Evolutionary conservation across 129 eudicot genomes (phyloP).

Genomic region (Mikania micrantha): DNA sequence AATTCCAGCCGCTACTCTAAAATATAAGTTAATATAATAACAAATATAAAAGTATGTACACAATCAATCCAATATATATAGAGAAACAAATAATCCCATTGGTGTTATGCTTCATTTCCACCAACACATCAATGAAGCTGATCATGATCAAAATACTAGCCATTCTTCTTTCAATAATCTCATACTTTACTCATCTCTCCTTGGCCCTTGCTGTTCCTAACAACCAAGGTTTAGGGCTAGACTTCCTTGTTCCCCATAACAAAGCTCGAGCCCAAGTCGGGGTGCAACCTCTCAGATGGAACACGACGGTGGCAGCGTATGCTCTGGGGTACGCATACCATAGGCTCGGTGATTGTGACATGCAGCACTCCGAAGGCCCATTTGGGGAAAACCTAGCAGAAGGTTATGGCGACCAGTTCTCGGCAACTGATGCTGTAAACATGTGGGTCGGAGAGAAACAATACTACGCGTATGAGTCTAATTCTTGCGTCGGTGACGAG

Average conservation of each 20-base stretch:
- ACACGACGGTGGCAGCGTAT: conserved; percentile 40
- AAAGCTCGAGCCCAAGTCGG: conserved; percentile 50
- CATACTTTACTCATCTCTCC: neutral
- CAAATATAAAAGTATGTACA: neutral
- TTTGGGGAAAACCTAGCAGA: conserved; percentile 65
- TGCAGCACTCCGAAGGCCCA: conserved; percentile 35
- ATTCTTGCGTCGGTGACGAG: conserved; percentile 42
- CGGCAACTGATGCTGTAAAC: conserved; percentile 39
- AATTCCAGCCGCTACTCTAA: no score
- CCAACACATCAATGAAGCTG: conserved; percentile 18
- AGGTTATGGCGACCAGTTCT: conserved; percentile 40
- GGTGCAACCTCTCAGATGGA: conserved; percentile 57
- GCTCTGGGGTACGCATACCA: conserved; percentile 40
- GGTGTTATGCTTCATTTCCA: conserved; percentile 16
- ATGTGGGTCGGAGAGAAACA: conserved; percentile 54
- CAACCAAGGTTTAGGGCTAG: conserved; percentile 13
- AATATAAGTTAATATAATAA: neutral
- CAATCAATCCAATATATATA: neutral
- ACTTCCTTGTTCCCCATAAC: conserved; percentile 54
- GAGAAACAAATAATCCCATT: conserved; percentile 7
- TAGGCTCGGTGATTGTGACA: conserved; percentile 36
- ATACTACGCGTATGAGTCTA: conserved; percentile 33
- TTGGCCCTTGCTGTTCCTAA: conserved; percentile 1
- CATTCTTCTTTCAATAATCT: conserved; percentile 4
- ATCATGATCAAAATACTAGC: conserved; percentile 2